Evolutionary conservation across 345 rosid species (phyloP), one percentile per base, ranked within the genome.

Genomic region (Boechera divaricarpa): DNA sequence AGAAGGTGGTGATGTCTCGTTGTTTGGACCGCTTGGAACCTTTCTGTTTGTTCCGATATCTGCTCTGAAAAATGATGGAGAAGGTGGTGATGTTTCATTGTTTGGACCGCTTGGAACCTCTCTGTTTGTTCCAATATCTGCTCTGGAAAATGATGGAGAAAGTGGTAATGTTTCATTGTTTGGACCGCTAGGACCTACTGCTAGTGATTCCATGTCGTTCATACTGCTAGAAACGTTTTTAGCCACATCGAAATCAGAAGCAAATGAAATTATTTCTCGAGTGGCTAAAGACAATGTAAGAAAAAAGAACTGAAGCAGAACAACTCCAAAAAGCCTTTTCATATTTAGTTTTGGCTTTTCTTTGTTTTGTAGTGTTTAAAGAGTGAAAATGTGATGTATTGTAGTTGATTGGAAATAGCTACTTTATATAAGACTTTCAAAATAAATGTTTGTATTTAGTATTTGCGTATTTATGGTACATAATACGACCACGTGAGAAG

Each of bases 241-340:
- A 21, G n/a, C 11, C 6, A 24, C 39, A 47, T 72, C 47, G 3
- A 10, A 38, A 1, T 61, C 61, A 16, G 63, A 61, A 15, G 13
- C 2, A 73, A 51, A 38, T 3, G 54, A 38, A 36, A 54, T 21
- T 5, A 1, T 60, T 33, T 63, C 65, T 0, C 76, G 76, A 54
- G 1, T 15, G n/a, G 80, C 80, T 39, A 70, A 35, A 24, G 66
- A 45, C 13, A 62, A 12, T 8, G 71, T 54, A 28, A 63, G 3
- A 16, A 63, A 63, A 47, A 63, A 11, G 5, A 70, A 63, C 1
- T 45, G 71, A 70, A 70, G 28, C 58, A 77, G 2, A 5, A 53
- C 35, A 45, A 55, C 35, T 44, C 76, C 72, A 47, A 45, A 32
- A 1, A 63, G 4, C 8, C 5, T 2, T 5, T 70, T 77, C 80